Conservation (phyloP, 148 eudicot genomes). For the Beta vulgaris region DNA sequence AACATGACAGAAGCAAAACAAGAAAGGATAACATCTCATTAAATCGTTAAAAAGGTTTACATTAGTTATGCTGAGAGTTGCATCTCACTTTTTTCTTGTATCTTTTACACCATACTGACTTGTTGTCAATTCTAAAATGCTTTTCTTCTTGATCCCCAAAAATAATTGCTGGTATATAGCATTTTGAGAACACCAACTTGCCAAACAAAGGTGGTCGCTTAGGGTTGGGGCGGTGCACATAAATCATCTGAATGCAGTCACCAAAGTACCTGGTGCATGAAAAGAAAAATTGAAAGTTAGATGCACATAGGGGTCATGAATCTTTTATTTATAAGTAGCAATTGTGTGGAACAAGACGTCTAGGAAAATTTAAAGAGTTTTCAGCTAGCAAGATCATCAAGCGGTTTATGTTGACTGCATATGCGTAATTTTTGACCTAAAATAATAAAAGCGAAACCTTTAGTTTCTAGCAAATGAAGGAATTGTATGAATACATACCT, state of each 20-base stretch:
- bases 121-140: not conserved
- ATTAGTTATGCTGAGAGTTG: not conserved
- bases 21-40: not conserved
- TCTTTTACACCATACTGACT: slow-evolving; percentile 6
- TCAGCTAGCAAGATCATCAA: not conserved
- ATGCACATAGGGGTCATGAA: not conserved
- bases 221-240: not conserved
- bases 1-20: not conserved
- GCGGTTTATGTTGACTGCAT: not conserved
- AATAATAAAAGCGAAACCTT: not conserved
- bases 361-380: not conserved
- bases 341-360: not conserved
- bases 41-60: not conserved
- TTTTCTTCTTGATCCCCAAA: slow-evolving; percentile 3
- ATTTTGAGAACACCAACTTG: slow-evolving; percentile 8
- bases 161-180: slow-evolving; percentile 6
- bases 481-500: slow-evolving; percentile 3
- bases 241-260: slow-evolving; percentile 1
- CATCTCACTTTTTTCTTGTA: not conserved
- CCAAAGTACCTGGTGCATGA: slow-evolving; percentile 13
- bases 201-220: slow-evolving; percentile 8
- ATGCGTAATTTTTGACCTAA: not conserved
- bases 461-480: not conserved
- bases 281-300: not conserved
- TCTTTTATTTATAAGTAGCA: not conserved